phyloP scores from a whole-genome alignment of 352 stramenopile species.

The Pilasporangium apinafurcum region DNA sequence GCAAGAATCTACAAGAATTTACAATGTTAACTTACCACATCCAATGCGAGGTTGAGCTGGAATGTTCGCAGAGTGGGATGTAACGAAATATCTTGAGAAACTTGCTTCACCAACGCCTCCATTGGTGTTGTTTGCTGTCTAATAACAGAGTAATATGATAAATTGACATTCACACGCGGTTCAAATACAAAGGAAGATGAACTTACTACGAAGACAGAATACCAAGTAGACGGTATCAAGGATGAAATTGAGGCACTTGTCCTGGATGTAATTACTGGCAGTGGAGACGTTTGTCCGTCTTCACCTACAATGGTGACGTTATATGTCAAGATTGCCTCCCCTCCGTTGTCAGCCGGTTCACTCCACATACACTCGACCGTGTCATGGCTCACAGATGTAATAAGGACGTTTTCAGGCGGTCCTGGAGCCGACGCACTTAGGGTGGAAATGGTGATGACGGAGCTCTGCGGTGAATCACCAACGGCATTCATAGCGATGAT shows the following conservation, averaged over 20 bases:
- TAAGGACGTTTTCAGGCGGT: constrained; percentile 15
- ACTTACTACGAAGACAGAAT: constrained; percentile 42
- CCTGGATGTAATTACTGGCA: neutral
- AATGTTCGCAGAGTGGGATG: constrained; percentile 8
- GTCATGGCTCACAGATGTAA: constrained; percentile 21
- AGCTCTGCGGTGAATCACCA: constrained; percentile 22
- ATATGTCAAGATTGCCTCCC: constrained; percentile 25
- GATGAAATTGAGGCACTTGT: no score
- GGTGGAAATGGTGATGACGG: constrained; percentile 13
- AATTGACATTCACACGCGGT: no score
- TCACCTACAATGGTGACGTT: neutral
- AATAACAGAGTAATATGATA: neutral
- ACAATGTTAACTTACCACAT: constrained; percentile 21
- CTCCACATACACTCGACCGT: constrained; percentile 27
- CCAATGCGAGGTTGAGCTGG: constrained; percentile 15
- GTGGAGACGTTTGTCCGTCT: neutral
- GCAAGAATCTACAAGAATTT: neutral
- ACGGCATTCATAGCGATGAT: constrained; percentile 25
- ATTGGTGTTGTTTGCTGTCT: constrained; percentile 5
- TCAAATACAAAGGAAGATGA: neutral
- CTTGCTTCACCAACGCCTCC: constrained; percentile 11
- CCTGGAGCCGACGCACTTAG: constrained; percentile 15
- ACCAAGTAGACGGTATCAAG: constrained; percentile 12
- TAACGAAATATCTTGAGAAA: constrained; percentile 15
- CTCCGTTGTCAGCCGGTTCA: constrained; percentile 24